A percentile compares a stretch with the other conserved stretches of the same genome.
phyloP scores from a whole-genome alignment of 2,329 filamentous ascomycete genomes.

The Aureobasidium melanogenum region DNA sequence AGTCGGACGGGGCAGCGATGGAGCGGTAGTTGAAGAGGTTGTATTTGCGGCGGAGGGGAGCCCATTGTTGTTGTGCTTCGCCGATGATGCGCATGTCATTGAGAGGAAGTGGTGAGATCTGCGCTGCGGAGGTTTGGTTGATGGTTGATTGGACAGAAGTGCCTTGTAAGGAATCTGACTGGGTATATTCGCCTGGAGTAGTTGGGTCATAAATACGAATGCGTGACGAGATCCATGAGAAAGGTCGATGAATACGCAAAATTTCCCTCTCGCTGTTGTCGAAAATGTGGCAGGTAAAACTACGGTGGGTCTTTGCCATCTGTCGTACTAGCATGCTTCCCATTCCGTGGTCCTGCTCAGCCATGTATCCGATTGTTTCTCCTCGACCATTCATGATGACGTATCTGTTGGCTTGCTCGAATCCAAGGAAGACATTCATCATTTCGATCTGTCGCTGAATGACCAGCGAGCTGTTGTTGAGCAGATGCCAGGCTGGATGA shows the following conservation, averaged over 20 bases:
- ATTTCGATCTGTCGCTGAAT: constrained; percentile 56
- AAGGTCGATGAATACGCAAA: constrained; percentile 53
- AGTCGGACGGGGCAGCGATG: constrained; percentile 26
- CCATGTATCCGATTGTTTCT: constrained; percentile 55
- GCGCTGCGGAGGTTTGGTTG: constrained; percentile 33
- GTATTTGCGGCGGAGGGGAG: constrained; percentile 53
- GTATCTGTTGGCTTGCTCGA: constrained; percentile 59
- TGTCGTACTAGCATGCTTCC: constrained; percentile 49
- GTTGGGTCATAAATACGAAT: constrained; percentile 48
- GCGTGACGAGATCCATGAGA: constrained; percentile 53
- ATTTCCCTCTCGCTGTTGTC: constrained; percentile 53
- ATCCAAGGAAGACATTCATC: constrained; percentile 58
- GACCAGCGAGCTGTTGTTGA: constrained; percentile 53
- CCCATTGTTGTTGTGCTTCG: constrained; percentile 56
- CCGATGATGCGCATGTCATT: constrained; percentile 55
- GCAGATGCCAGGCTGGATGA: constrained; percentile 49
- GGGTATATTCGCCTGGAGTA: not conserved
- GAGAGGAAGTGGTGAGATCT: constrained; percentile 40
- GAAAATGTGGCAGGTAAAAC: constrained; percentile 58
- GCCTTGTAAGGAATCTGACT: constrained; percentile 16
- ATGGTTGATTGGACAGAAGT: constrained; percentile 34
- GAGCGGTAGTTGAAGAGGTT: constrained; percentile 53
- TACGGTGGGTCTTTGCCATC: constrained; percentile 52
- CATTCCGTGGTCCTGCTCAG: constrained; percentile 53
- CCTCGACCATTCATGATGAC: constrained; percentile 56